Percentiles rank a stretch among this genome's conserved stretches.
These are phyloP conservation scores for Cetraspora pellucida DNA, from an alignment of 192 early-diverging fungal genomes.

Conservation along the genomic window DNA sequence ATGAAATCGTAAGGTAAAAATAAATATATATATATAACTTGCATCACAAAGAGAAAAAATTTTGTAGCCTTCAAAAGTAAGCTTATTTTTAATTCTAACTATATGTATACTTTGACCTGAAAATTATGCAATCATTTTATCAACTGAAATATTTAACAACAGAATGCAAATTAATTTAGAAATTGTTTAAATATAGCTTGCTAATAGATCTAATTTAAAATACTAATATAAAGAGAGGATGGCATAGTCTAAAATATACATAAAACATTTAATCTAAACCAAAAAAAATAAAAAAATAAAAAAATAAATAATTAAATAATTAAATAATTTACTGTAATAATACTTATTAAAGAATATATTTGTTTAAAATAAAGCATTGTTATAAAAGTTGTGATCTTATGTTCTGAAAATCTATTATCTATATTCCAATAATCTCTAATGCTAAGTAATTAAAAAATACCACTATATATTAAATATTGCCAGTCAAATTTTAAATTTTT, in stretches of 20 bases:
- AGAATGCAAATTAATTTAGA: constrained; percentile 34
- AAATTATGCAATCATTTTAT: constrained; percentile 43
- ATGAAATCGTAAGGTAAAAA: constrained; percentile 24
- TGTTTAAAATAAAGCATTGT: constrained; percentile 33
- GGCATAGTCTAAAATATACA: constrained; percentile 21
- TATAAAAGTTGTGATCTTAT: constrained; percentile 34
- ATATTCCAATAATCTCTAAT: constrained; percentile 31
- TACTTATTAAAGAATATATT: background rate
- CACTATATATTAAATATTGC: constrained; percentile 36
- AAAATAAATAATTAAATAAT: background rate
- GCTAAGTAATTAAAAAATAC: constrained; percentile 18
- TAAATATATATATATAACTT: constrained; percentile 35
- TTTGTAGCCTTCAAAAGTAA: constrained; percentile 39
- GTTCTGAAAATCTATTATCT: background rate
- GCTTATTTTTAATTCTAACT: constrained; percentile 35
- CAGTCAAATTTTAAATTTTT: constrained; percentile 26
- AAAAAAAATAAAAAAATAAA: background rate
- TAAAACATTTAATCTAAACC: constrained; percentile 23
- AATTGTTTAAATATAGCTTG: background rate
- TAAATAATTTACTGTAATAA: background rate
- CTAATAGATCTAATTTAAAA: constrained; percentile 36
- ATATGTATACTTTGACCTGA: constrained; percentile 31
- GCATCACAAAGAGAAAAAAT: constrained; percentile 39
- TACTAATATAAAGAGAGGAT: background rate
- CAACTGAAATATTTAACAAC: constrained; percentile 28